Conservation (phyloP, 768 basidiomycete genomes). For the Suillus subalutaceus region DNA sequence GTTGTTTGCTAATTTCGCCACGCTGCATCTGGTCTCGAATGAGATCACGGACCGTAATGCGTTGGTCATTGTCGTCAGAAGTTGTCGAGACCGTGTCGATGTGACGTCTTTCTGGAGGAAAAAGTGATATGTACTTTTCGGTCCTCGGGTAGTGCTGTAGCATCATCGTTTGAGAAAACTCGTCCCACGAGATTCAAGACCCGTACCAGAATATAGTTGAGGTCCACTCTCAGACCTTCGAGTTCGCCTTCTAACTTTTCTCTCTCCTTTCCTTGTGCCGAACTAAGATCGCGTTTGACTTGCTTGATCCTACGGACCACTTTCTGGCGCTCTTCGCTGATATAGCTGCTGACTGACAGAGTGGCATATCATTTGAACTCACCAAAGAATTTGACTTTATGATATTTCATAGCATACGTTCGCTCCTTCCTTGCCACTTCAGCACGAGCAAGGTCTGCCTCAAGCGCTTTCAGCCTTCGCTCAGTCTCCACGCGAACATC, state of each 20-base stretch:
- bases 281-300: constrained; percentile 55
- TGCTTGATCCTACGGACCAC: constrained; percentile 76
- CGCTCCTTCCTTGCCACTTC: constrained; percentile 70
- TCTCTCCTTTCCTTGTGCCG: constrained; percentile 38
- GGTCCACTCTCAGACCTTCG: constrained; percentile 73
- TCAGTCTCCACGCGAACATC: constrained; percentile 83
- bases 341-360: constrained; percentile 4
- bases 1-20: constrained; percentile 60
- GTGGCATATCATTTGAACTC: constrained; percentile 19
- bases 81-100: constrained; percentile 9
- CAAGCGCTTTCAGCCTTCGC: constrained; percentile 72
- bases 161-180: not conserved
- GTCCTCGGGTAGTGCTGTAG: constrained; percentile 79
- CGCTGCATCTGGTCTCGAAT: constrained; percentile 61
- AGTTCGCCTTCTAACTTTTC: constrained; percentile 51
- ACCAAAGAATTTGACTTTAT: constrained; percentile 96
- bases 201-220: constrained; percentile 86
- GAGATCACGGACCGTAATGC: constrained; percentile 62
- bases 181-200: not conserved
- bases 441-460: constrained; percentile 69
- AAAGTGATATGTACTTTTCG: constrained; percentile 89
- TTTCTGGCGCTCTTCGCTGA: constrained; percentile 78
- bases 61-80: constrained; percentile 44
- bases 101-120: constrained; percentile 65
- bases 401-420: constrained; percentile 76